phyloP scores from a whole-genome alignment of 2,329 filamentous ascomycete genomes.

The Pseudogymnoascus sp. region DNA sequence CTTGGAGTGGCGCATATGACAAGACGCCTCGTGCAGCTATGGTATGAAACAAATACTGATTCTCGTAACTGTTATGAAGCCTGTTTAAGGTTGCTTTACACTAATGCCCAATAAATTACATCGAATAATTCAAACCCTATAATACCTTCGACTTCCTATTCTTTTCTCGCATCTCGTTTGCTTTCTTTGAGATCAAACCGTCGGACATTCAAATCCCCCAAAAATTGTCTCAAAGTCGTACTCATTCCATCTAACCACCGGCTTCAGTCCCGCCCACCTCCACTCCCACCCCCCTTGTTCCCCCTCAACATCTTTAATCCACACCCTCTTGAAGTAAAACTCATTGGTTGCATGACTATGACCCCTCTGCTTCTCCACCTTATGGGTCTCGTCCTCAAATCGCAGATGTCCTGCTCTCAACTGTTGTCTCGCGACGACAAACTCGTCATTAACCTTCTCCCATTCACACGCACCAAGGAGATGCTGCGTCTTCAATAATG shows the following conservation, averaged over 20 bases:
- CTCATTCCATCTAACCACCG: slow-evolving; percentile 24
- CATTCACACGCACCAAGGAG: slow-evolving; percentile 54
- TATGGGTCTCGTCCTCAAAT: slow-evolving; percentile 13
- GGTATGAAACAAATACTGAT: neutral
- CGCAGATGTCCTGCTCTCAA: slow-evolving; percentile 56
- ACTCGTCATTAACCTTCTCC: slow-evolving; percentile 50
- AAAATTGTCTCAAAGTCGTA: slow-evolving; percentile 26
- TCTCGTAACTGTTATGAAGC: neutral
- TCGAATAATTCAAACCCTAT: neutral
- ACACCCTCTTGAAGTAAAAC: slow-evolving; percentile 22
- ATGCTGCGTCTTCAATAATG: slow-evolving; percentile 57
- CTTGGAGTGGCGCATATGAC: neutral
- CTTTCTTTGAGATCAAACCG: neutral
- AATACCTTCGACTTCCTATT: neutral
- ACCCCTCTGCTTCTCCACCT: slow-evolving; percentile 20
- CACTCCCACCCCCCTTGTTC: slow-evolving; percentile 14
- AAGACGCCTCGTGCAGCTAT: neutral
- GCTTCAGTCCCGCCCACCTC: slow-evolving; percentile 27
- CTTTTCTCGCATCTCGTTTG: neutral
- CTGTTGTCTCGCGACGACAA: slow-evolving; percentile 54
- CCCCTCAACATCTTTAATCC: slow-evolving; percentile 17
- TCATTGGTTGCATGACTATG: slow-evolving; percentile 25
- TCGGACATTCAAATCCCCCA: slow-evolving; percentile 16
- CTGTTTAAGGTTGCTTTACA: neutral
- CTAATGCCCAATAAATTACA: neutral